Evolutionary conservation across 257 asterid species (phyloP).

Genomic region (Leptodermis oblonga): DNA sequence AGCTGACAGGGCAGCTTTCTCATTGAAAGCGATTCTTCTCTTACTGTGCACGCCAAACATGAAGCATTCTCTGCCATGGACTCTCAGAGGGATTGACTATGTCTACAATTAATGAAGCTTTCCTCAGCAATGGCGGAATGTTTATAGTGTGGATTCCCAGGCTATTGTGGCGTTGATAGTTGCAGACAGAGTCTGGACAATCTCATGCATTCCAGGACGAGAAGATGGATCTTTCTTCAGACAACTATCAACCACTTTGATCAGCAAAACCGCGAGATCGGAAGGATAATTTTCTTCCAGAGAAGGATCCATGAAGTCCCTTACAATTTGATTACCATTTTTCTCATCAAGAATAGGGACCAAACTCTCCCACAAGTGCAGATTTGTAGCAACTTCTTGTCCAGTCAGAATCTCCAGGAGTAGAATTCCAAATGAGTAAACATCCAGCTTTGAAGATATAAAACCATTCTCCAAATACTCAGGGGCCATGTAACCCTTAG

Average conservation of each 20-base stretch:
- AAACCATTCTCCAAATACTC: constrained; percentile 89
- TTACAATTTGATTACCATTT: constrained; percentile 32
- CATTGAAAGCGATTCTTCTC: too few species aligned
- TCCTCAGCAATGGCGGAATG: too few species aligned
- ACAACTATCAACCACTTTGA: constrained; percentile 53
- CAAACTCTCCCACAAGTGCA: constrained; percentile 33
- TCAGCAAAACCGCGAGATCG: constrained; percentile 40
- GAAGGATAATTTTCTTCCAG: constrained; percentile 50
- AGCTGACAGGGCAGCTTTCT: too few species aligned
- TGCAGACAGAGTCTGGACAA: constrained; percentile 57
- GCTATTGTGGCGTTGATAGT: constrained; percentile 39
- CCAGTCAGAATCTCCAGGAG: constrained; percentile 82
- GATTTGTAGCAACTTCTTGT: constrained; percentile 38
- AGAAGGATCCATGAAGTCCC: constrained; percentile 49
- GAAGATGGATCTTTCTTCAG: constrained; percentile 53
- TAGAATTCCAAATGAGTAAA: constrained; percentile 79
- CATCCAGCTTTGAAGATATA: constrained; percentile 74
- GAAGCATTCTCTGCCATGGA: too few species aligned
- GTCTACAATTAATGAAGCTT: too few species aligned
- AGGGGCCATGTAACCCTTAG: constrained; percentile 97
- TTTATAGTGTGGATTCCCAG: constrained; percentile 40
- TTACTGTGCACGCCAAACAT: too few species aligned
- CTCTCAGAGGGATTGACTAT: too few species aligned
- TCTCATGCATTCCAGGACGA: constrained; percentile 64
- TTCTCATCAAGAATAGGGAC: constrained; percentile 35